Base-by-base conservation (phyloP, 371 early-diverging fungal species). In the Mortierella sp. region DNA sequence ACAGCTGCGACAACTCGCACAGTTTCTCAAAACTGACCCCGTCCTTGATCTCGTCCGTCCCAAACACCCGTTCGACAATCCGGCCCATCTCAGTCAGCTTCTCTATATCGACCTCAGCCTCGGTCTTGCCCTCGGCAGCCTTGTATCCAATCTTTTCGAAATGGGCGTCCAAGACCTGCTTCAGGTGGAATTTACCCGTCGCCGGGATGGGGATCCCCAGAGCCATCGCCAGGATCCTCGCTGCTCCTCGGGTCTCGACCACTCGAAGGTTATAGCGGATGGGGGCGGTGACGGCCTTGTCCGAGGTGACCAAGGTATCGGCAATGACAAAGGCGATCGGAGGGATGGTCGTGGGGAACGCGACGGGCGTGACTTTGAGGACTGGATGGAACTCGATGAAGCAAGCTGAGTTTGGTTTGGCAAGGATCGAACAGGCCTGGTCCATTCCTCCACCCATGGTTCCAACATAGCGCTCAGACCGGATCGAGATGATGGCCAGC, bases 371-470 rank as follows among this genome's bases (percentile, higher is more conserved):
- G 48, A 93, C 93, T 31, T 81, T 86, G 43, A 96, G 90, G 44
- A 79, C 86, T 40, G 98, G 98, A 14, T 91, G 88, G 87, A 98
- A 98, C 76, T 97, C 93, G 75, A 98, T 95, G 71, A 94, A 90
- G 44, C 95, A 89, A 4, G 96, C 96, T 40, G 91, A 90, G 40
- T 90, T 91, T 64, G 88, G 89, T 63, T 89, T 86, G 39, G 94
- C 93, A 78, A 96, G 92, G 39, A 97, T 91, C n/a, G 96, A 96
- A 68, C 93, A 94, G 43, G 94, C 91, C 82, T 98, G 97, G 81
- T 98, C 98, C 98, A 97, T 97, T 41, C 96, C 94, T 24, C 96
- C 97, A 48, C 91, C 89, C 76, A 95, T 93, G 19, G 95, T 94
- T 61, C 97, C 97, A 10, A 94, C 93, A 77, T 94, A 92, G 19